Percentiles rank a stretch among this genome's conserved stretches.
Conservation (phyloP, 768 basidiomycete species). For the Agrocybe pediades region DNA sequence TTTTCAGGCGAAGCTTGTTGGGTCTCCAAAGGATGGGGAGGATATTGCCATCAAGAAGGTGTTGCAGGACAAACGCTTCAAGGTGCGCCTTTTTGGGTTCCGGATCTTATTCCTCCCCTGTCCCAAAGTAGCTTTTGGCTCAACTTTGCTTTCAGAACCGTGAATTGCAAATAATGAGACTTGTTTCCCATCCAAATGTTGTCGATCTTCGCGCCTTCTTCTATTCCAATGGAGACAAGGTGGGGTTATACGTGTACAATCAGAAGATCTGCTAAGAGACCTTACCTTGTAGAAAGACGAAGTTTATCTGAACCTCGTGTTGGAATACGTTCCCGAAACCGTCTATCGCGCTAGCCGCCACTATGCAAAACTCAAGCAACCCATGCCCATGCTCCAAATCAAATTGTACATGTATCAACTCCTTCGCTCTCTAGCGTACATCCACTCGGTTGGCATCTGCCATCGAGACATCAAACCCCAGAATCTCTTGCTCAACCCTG, state of each 20-base stretch:
- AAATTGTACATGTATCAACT: conserved; percentile 99
- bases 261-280: conserved; percentile 12
- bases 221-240: conserved; percentile 99
- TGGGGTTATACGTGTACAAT: conserved; percentile 33
- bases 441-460: conserved; percentile 99
- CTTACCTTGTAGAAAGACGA: conserved; percentile 83
- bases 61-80: conserved; percentile 99
- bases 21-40: conserved; percentile 61
- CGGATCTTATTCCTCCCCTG: conserved; percentile 14
- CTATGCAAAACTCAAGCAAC: conserved; percentile 99
- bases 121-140: conserved; percentile 4
- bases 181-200: conserved; percentile 96
- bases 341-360: conserved; percentile 98
- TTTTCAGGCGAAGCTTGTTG: conserved; percentile 89
- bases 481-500: conserved; percentile 96
- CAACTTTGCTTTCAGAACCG: conserved; percentile 69
- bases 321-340: conserved; percentile 99
- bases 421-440: conserved; percentile 96
- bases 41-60: conserved; percentile 99
- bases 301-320: conserved; percentile 98
- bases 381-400: conserved; percentile 99
- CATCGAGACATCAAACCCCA: conserved; percentile 99
- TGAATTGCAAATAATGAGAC: conserved; percentile 98
- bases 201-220: conserved; percentile 98
- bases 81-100: conserved; percentile 60